These are phyloP conservation scores for Colletotrichum siamense DNA, from an alignment of 2,329 filamentous ascomycete genomes.

Conservation along the genomic window DNA sequence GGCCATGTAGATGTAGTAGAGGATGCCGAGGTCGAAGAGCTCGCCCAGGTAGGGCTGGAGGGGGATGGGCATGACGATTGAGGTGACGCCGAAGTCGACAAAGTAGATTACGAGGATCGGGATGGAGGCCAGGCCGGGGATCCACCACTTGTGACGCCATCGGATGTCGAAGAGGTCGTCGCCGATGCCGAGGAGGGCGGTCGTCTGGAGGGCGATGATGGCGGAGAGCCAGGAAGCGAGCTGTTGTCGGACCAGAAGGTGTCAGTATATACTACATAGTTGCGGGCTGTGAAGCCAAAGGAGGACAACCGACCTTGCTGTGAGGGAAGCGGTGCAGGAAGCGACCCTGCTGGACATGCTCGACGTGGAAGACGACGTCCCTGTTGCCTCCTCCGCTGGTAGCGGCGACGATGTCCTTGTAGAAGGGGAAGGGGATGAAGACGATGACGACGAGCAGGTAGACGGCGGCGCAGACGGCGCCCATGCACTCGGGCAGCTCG, in stretches of 20 bases:
- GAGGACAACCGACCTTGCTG: slow-evolving; percentile 70
- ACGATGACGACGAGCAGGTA: slow-evolving; percentile 88
- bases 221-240: slow-evolving; percentile 94
- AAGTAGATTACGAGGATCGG: slow-evolving; percentile 97
- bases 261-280: not conserved
- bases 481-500: slow-evolving; percentile 96
- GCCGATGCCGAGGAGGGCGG: slow-evolving; percentile 88
- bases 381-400: slow-evolving; percentile 93
- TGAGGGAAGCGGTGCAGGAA: slow-evolving; percentile 93
- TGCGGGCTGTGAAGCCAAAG: not conserved
- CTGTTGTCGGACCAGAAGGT: slow-evolving; percentile 44
- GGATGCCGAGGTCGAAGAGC: slow-evolving; percentile 79
- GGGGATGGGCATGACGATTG: slow-evolving; percentile 87
- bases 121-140: slow-evolving; percentile 91
- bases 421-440: slow-evolving; percentile 97
- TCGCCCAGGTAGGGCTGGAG: slow-evolving; percentile 85
- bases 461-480: slow-evolving; percentile 88
- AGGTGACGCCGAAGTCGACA: slow-evolving; percentile 96
- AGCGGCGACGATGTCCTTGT: slow-evolving; percentile 95
- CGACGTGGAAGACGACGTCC: slow-evolving; percentile 78
- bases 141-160: slow-evolving; percentile 99
- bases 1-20: slow-evolving; percentile 98
- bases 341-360: slow-evolving; percentile 80
- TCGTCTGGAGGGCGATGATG: slow-evolving; percentile 89
- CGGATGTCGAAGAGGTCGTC: slow-evolving; percentile 98